Conservation (phyloP, 2,329 filamentous ascomycete genomes). For the Aspergillus unguis region DNA sequence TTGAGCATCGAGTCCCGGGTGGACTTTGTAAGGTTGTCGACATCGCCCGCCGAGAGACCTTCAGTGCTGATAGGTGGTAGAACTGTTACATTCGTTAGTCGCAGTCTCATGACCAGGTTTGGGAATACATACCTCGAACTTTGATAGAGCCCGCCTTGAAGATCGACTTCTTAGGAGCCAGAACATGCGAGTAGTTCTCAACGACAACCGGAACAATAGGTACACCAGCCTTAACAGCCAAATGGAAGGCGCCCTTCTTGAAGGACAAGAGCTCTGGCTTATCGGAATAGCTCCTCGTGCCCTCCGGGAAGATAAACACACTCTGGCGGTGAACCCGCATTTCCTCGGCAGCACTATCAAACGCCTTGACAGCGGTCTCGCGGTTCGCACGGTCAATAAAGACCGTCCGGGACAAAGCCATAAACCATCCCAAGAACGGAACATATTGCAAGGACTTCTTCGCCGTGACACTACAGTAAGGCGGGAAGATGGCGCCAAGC, state of each 20-base stretch:
- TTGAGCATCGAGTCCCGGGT: constrained; percentile 74
- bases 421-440: constrained; percentile 94
- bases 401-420: constrained; percentile 78
- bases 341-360: constrained; percentile 75
- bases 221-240: constrained; percentile 89
- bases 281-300: constrained; percentile 83
- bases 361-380: constrained; percentile 76
- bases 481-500: constrained; percentile 84
- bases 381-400: constrained; percentile 92
- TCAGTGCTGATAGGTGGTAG: constrained; percentile 76
- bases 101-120: neutral
- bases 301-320: constrained; percentile 64
- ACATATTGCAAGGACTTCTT: constrained; percentile 77
- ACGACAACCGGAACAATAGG: constrained; percentile 83
- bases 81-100: constrained; percentile 49
- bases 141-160: constrained; percentile 71
- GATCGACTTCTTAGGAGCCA: constrained; percentile 61
- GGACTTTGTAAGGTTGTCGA: constrained; percentile 66
- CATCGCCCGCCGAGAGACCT: constrained; percentile 69
- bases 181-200: constrained; percentile 73
- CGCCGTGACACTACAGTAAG: constrained; percentile 87
- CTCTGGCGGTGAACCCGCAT: constrained; percentile 68
- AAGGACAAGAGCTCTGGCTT: constrained; percentile 84
- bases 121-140: constrained; percentile 60
- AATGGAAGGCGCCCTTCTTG: constrained; percentile 97